phyloP scores from a whole-genome alignment of 1,139 yeast species.

The Kurtzmaniella quercitrusa region DNA sequence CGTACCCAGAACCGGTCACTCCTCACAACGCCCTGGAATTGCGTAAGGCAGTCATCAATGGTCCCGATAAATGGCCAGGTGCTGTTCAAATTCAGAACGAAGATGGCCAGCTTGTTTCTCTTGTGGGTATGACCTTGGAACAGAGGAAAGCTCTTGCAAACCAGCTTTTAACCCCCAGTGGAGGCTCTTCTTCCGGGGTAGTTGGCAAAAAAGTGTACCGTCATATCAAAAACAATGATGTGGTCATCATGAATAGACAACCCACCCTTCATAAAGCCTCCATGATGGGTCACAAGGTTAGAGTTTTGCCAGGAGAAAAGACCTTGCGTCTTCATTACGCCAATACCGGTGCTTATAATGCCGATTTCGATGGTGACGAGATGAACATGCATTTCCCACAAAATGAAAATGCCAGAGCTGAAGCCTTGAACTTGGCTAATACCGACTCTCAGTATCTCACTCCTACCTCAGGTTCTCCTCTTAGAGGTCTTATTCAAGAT shows the following conservation, averaged over 20 bases:
- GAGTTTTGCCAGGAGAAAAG: slow-evolving; percentile 96
- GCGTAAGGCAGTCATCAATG: slow-evolving; percentile 93
- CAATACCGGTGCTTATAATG: slow-evolving; percentile 97
- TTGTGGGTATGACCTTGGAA: slow-evolving; percentile 85
- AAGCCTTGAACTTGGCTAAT: slow-evolving; percentile 90
- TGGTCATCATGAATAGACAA: slow-evolving; percentile 97
- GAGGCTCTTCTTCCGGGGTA: slow-evolving; percentile 42
- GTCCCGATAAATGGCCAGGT: slow-evolving; percentile 99
- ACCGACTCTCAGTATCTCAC: slow-evolving; percentile 97
- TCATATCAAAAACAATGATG: slow-evolving; percentile 92
- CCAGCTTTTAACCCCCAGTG: slow-evolving; percentile 84
- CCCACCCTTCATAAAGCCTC: slow-evolving; percentile 99
- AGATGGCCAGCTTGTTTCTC: slow-evolving; percentile 82
- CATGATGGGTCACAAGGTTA: slow-evolving; percentile 99
- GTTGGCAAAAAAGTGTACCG: slow-evolving; percentile 89
- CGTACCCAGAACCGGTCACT: slow-evolving; percentile 99
- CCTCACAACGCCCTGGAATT: slow-evolving; percentile 84
- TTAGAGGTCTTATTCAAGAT: slow-evolving; percentile 98
- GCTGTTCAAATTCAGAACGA: slow-evolving; percentile 95
- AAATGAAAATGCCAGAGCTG: slow-evolving; percentile 95
- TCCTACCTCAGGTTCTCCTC: slow-evolving; percentile 97
- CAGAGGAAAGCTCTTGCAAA: slow-evolving; percentile 96
- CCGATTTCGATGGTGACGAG: slow-evolving; percentile 99
- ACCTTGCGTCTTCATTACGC: slow-evolving; percentile 96
- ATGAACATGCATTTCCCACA: slow-evolving; percentile 99